Conservation (phyloP, 2,329 filamentous ascomycete genomes). For the Coniochaeta ligniaria region DNA sequence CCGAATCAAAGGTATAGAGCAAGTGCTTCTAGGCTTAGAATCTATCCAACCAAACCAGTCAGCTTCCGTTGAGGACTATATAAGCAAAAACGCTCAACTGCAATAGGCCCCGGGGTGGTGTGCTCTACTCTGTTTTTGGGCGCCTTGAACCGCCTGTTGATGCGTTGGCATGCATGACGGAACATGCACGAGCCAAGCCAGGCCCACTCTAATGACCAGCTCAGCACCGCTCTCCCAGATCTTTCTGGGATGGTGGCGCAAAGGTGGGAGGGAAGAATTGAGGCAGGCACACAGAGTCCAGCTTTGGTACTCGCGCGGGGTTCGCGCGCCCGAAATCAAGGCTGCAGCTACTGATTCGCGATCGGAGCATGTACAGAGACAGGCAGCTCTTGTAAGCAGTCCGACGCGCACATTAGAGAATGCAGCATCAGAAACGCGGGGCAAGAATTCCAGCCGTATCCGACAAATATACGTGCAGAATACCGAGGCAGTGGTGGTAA, state of each 20-base stretch:
- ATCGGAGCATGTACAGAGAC: not conserved
- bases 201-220: constrained; percentile 37
- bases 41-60: constrained; percentile 35
- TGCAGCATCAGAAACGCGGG: not conserved
- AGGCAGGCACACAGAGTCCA: constrained; percentile 4
- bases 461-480: not conserved
- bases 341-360: not conserved
- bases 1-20: constrained; percentile 4
- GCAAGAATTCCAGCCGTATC: not conserved
- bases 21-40: constrained; percentile 17
- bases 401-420: not conserved
- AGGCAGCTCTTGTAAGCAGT: not conserved
- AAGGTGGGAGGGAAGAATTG: constrained; percentile 6
- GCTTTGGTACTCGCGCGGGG: constrained; percentile 1
- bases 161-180: constrained; percentile 54
- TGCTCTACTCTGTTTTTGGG: constrained; percentile 26
- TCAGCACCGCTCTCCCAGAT: constrained; percentile 10
- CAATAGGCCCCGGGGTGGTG: constrained; percentile 19
- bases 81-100: constrained; percentile 27
- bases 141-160: constrained; percentile 39
- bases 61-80: constrained; percentile 21
- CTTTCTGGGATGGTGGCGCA: constrained; percentile 11
- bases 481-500: not conserved
- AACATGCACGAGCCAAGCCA: constrained; percentile 45
- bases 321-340: not conserved